Evolutionary conservation across 208 protist genomes (phyloP), one percentile per base, ranked within the genome.

Genomic region (Trypanosomatidae sp.): DNA sequence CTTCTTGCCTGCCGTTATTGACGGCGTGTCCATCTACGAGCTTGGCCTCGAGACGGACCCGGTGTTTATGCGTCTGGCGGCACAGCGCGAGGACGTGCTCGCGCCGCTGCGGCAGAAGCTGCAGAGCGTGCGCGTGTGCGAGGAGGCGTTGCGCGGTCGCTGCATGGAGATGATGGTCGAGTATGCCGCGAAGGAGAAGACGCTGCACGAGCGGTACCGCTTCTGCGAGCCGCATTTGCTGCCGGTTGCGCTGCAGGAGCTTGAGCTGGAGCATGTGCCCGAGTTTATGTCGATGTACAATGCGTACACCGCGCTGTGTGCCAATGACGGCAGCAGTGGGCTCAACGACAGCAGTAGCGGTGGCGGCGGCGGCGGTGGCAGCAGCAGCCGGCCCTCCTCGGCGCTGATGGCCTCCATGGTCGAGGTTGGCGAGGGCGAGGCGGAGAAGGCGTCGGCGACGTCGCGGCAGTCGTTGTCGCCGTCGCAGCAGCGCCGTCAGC

Each of bases 41-140:
- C 61, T 86, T 0, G 54, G 61, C 3, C 39, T 86, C 19, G 67
- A 86, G 39, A 58, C 62, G 13, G 76, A 86, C 43, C 44, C 57
- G 5, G 33, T 56, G 22, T 81, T 81, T 43, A 66, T 76, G 52
- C 43, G 53, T 24, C 53, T 81, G 25, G 71, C 71, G n/a, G 67
- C 64, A 19, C 62, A 74, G 33, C 62, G 68, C 21, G 66, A 82
- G 39, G 68, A 82, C 23, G 43, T 78, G 11, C 23, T 78, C 16
- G 68, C 49, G 1, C 68, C 68, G 4, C 48, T 78, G 19, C 66
- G 70, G 11, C 46, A 38, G 10, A 65, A 63, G 44, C 48, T 75
- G 18, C 16, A 58, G 32, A 22, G 45, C 6, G 72, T 78, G 53
- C 60, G 66, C 27, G 48, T 53, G 0, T 59, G 65, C 30, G 72